These are phyloP conservation scores for Penicillium maclennaniae DNA, from an alignment of 495 filamentous ascomycete species.

Conservation along the genomic window DNA sequence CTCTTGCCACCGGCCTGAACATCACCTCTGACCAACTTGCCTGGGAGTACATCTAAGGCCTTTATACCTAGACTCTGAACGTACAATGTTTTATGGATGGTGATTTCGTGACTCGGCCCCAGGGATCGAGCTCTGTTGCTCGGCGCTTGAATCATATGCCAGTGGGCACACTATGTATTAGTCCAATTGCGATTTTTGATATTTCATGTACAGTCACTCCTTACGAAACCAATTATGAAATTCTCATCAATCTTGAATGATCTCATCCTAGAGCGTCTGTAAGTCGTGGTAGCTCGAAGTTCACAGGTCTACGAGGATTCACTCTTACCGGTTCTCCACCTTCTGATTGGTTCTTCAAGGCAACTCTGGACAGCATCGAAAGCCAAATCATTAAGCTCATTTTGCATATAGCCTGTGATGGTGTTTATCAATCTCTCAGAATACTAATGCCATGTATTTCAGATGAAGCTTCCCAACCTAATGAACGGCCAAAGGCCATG, in stretches of 20 bases:
- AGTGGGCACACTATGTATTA: neutral
- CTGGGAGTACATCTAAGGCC: slow-evolving; percentile 35
- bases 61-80: neutral
- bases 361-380: no score
- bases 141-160: neutral
- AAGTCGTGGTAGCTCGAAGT: no score
- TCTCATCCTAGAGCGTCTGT: no score
- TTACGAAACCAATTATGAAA: neutral
- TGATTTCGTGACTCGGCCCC: neutral
- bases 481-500: no score
- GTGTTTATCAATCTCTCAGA: no score
- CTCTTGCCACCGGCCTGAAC: slow-evolving; percentile 17
- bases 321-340: no score
- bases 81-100: neutral
- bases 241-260: neutral
- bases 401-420: no score
- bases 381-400: no score
- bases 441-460: no score
- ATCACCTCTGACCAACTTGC: slow-evolving; percentile 14
- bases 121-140: neutral
- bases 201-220: neutral
- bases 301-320: no score
- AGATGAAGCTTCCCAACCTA: no score
- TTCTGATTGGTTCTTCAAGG: no score
- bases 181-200: neutral